Conservation (phyloP, 2,329 filamentous ascomycete species). For the Fusarium continuum region DNA sequence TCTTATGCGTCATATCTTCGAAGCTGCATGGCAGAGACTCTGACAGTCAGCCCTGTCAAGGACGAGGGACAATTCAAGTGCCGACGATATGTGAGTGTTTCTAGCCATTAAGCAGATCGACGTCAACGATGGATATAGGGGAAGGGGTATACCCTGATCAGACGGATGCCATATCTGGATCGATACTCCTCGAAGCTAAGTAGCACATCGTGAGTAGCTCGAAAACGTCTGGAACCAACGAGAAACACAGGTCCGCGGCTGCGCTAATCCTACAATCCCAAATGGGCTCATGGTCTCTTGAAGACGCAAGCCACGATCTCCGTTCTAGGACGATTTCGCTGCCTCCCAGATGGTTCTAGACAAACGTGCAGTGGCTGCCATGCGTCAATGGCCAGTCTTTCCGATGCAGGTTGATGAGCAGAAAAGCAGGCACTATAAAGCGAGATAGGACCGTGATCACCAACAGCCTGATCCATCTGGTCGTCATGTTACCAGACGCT, state of each 20-base stretch:
- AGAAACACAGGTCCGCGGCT: conserved; percentile 33
- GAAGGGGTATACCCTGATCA: conserved; percentile 12
- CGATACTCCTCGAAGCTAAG: not conserved
- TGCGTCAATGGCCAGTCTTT: conserved; percentile 34
- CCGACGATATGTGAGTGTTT: conserved; percentile 12
- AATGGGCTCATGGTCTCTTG: conserved; percentile 15
- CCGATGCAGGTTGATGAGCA: conserved; percentile 4
- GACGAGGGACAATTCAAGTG: not conserved
- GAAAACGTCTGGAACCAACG: conserved; percentile 34
- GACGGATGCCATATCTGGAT: conserved; percentile 1
- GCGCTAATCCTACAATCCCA: conserved; percentile 46
- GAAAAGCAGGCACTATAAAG: conserved; percentile 5
- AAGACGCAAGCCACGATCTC: conserved; percentile 41
- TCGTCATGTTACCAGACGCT: conserved; percentile 49
- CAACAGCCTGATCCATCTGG: conserved; percentile 29
- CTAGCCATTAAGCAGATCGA: conserved; percentile 24
- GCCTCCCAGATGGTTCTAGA: conserved; percentile 14
- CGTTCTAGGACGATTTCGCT: conserved; percentile 36
- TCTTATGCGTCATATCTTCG: conserved; percentile 13
- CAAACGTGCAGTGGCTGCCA: conserved; percentile 36
- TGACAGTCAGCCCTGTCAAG: conserved; percentile 32
- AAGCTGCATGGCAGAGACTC: not conserved
- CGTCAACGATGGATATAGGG: conserved; percentile 1
- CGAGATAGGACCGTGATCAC: conserved; percentile 22
- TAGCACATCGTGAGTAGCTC: conserved; percentile 19